Evolutionary conservation across 164 flowering plant species (phyloP).

Genomic region (Tetracentron sinense): DNA sequence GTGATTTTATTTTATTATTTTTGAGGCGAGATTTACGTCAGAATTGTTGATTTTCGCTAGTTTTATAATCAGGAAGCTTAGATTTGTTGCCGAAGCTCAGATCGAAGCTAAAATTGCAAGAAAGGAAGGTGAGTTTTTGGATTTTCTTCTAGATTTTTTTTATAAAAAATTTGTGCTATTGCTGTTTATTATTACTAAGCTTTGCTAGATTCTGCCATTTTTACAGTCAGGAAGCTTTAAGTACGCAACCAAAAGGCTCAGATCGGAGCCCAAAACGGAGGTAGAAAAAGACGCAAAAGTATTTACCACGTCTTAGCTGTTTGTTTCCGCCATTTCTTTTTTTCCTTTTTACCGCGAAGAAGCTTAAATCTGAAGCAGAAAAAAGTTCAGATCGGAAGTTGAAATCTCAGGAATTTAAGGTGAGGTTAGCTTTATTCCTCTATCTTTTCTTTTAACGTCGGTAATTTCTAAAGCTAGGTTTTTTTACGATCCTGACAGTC

Average conservation of each 20-base stretch:
- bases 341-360: too few relatives aligned
- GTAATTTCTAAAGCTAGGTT: slow-evolving; percentile 6
- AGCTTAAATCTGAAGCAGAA: not conserved
- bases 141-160: too few relatives aligned
- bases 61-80: not conserved
- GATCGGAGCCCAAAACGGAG: not conserved
- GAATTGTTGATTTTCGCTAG: not conserved
- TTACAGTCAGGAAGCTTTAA: slow-evolving; percentile 4
- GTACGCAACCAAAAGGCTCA: not conserved
- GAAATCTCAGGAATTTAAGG: not conserved
- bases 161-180: not conserved
- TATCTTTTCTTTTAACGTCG: not conserved
- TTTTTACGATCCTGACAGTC: too few relatives aligned
- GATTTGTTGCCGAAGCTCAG: not conserved
- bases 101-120: not conserved
- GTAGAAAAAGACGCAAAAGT: not conserved
- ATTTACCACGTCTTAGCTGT: not conserved
- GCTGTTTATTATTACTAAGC: not conserved
- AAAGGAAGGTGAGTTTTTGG: slow-evolving; percentile 2
- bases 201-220: slow-evolving; percentile 1
- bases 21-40: not conserved
- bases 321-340: not conserved
- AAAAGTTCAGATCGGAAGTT: slow-evolving; percentile 4
- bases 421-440: slow-evolving; percentile 3
- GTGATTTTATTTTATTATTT: not conserved